These are phyloP conservation scores for Aspergillus caelatus DNA, from an alignment of 2,329 filamentous ascomycete species.

Conservation along the genomic window DNA sequence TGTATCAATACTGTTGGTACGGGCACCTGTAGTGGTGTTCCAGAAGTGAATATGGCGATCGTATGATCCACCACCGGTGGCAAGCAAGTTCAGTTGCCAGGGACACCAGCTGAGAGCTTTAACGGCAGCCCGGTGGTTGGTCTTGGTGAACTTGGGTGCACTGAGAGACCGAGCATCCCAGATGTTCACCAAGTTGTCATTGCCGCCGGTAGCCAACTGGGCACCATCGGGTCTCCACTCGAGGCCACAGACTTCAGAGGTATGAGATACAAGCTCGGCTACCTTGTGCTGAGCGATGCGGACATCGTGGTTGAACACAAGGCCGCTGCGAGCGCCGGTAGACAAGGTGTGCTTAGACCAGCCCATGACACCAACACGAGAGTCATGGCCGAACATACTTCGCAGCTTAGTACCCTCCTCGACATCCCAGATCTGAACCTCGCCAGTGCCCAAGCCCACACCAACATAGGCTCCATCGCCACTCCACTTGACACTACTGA, in stretches of 20 bases:
- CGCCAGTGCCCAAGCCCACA: constrained; percentile 90
- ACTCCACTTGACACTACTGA: constrained; percentile 99
- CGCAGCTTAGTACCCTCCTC: constrained; percentile 93
- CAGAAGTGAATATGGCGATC: constrained; percentile 99
- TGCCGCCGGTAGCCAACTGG: constrained; percentile 95
- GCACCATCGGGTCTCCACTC: constrained; percentile 97
- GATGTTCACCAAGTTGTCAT: constrained; percentile 98
- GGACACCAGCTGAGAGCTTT: constrained; percentile 99
- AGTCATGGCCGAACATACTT: constrained; percentile 98
- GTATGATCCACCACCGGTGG: constrained; percentile 93
- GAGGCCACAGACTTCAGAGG: constrained; percentile 94
- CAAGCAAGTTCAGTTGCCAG: constrained; percentile 96
- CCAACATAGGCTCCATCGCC: constrained; percentile 95
- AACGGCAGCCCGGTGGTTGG: constrained; percentile 97
- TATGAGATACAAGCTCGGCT: constrained; percentile 94
- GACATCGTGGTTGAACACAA: constrained; percentile 98
- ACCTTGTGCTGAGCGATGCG: constrained; percentile 97
- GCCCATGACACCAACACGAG: constrained; percentile 95
- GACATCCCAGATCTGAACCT: constrained; percentile 99
- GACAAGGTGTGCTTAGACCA: constrained; percentile 99
- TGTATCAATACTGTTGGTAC: constrained; percentile 98
- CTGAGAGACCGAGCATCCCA: constrained; percentile 95
- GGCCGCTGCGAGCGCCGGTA: constrained; percentile 88
- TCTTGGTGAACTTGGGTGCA: constrained; percentile 98
- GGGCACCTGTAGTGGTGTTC: constrained; percentile 97